These are phyloP conservation scores for Linderniella brevidens DNA, from an alignment of 257 asterid genomes.

Conservation along the genomic window DNA sequence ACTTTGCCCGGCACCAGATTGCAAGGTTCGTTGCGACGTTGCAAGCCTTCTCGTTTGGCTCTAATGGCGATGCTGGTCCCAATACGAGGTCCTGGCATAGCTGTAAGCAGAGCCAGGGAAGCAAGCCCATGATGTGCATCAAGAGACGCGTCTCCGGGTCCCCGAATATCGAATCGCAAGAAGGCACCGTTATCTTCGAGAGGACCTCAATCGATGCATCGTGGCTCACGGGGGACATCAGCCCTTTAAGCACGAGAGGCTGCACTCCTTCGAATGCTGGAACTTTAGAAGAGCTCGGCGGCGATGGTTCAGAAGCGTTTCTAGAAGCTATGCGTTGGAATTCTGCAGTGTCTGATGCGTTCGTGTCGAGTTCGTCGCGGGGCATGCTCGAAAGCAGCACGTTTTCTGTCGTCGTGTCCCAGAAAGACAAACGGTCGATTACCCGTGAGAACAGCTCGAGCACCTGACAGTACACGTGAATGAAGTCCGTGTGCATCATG, in stretches of 20 bases:
- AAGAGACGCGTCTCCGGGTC: constrained; percentile 81
- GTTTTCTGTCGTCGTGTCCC: constrained; percentile 92
- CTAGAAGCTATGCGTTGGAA: constrained; percentile 59
- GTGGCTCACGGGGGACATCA: constrained; percentile 83
- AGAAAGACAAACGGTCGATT: constrained; percentile 74
- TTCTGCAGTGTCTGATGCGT: constrained; percentile 37
- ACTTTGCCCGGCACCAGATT: constrained; percentile 78
- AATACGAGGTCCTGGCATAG: constrained; percentile 53
- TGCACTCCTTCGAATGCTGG: constrained; percentile 92
- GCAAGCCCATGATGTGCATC: constrained; percentile 93
- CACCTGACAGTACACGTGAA: constrained; percentile 94
- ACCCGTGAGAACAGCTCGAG: constrained; percentile 95
- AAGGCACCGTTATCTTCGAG: constrained; percentile 85
- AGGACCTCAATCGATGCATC: constrained; percentile 77
- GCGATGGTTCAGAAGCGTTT: constrained; percentile 30
- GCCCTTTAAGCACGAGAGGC: constrained; percentile 94
- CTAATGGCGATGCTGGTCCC: constrained; percentile 47
- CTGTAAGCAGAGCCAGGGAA: constrained; percentile 99
- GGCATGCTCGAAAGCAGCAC: constrained; percentile 99
- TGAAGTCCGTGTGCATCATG: constrained; percentile 96
- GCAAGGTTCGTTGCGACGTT: constrained; percentile 75
- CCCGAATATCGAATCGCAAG: constrained; percentile 91
- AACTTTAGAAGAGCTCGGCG: constrained; percentile 43
- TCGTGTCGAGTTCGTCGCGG: constrained; percentile 62
- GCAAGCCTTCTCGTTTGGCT: constrained; percentile 64